Evolutionary conservation across 2,329 filamentous ascomycete species (phyloP).

Genomic region (Helminthosporium solani): DNA sequence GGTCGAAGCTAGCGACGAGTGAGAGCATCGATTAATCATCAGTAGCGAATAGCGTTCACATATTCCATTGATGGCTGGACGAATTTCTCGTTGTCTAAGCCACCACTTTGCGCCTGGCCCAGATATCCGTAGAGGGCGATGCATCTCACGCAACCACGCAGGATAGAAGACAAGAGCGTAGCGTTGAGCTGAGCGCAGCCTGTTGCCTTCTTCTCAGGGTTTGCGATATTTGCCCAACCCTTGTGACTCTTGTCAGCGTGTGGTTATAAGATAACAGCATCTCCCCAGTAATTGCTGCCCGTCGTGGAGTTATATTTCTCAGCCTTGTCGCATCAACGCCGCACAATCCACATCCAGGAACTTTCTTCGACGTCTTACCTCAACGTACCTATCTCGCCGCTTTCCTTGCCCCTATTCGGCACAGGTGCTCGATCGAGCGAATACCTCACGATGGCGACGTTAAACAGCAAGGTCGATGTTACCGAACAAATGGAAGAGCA

Average conservation of each 20-base stretch:
- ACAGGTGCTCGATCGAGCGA: no score
- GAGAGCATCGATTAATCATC: background rate
- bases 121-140: background rate
- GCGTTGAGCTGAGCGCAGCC: slow-evolving; percentile 1
- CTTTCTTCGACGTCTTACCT: no score
- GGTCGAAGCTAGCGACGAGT: slow-evolving; percentile 2
- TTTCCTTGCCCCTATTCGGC: no score
- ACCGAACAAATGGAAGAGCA: slow-evolving; percentile 5
- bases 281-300: background rate
- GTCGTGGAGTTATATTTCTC: background rate
- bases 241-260: background rate
- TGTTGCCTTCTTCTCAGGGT: background rate
- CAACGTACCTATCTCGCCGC: no score
- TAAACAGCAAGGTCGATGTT: slow-evolving; percentile 1
- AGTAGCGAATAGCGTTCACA: slow-evolving; percentile 3
- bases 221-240: slow-evolving; percentile 1
- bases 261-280: background rate
- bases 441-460: background rate
- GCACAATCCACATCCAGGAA: no score
- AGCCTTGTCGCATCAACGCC: background rate
- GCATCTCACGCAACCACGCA: background rate
- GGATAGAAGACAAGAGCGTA: background rate
- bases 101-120: slow-evolving; percentile 3
- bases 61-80: background rate
- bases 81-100: slow-evolving; percentile 5